A percentile compares a stretch with the other conserved stretches of the same genome.
phyloP scores from a whole-genome alignment of 345 rosid species.

The Salix udensis region DNA sequence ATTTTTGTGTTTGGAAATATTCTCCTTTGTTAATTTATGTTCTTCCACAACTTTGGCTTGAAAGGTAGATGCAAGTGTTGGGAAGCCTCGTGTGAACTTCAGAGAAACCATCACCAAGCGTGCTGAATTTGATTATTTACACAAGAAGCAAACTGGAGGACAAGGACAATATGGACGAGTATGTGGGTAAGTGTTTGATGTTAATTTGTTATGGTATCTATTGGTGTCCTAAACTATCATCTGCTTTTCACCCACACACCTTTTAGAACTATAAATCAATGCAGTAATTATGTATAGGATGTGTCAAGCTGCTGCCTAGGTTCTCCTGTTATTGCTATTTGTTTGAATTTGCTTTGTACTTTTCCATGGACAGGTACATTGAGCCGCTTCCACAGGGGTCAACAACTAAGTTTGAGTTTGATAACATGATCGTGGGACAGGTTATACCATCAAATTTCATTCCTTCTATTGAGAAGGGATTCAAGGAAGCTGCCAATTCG shows the following conservation, averaged over 20 bases:
- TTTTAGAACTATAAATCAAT: not conserved
- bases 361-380: slow-evolving; percentile 47
- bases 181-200: slow-evolving; percentile 55
- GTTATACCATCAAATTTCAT: slow-evolving; percentile 89
- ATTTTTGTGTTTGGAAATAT: not conserved
- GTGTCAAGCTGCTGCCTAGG: not conserved
- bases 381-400: slow-evolving; percentile 77
- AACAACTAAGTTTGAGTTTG: slow-evolving; percentile 76
- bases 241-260: not conserved
- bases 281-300: not conserved
- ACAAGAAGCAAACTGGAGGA: slow-evolving; percentile 97
- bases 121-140: slow-evolving; percentile 91
- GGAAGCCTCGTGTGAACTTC: slow-evolving; percentile 97
- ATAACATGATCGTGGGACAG: slow-evolving; percentile 92
- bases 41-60: not conserved
- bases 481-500: slow-evolving; percentile 98
- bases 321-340: not conserved
- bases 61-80: slow-evolving; percentile 96
- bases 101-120: slow-evolving; percentile 89
- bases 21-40: not conserved
- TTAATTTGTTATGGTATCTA: not conserved
- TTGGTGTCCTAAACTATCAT: not conserved
- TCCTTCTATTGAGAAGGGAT: slow-evolving; percentile 97
- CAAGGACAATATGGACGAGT: slow-evolving; percentile 98
- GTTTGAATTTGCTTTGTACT: not conserved